phyloP scores from a whole-genome alignment of 129 eudicot species.

The Erigeron canadensis region DNA sequence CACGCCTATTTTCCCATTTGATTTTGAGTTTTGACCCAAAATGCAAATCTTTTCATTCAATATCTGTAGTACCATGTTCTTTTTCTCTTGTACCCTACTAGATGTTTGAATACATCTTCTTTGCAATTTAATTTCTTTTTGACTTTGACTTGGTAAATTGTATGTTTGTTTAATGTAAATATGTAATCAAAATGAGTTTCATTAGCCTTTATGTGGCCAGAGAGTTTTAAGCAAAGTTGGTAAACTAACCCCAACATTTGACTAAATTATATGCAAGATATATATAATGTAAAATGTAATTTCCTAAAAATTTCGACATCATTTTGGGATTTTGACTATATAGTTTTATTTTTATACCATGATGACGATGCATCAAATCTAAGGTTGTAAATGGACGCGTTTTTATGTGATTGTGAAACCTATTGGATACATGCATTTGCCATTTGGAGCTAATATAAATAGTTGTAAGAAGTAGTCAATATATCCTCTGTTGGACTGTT shows the following conservation, averaged over 20 bases:
- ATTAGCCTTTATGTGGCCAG: conserved; percentile 12
- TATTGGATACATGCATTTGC: background rate
- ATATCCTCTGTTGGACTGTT: too few relatives aligned
- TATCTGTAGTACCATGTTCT: conserved; percentile 25
- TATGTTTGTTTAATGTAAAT: background rate
- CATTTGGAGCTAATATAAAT: background rate
- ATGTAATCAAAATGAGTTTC: too few relatives aligned
- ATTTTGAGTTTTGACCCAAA: conserved; percentile 37
- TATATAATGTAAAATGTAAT: too few relatives aligned
- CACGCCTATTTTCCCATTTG: conserved; percentile 6
- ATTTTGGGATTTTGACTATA: too few relatives aligned
- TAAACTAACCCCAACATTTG: conserved; percentile 18
- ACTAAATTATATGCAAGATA: background rate
- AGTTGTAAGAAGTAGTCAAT: background rate
- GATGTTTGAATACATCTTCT: conserved; percentile 11
- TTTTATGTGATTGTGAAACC: background rate
- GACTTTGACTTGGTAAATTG: conserved; percentile 25
- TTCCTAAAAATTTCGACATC: too few relatives aligned
- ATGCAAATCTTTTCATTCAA: background rate
- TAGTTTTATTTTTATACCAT: too few relatives aligned
- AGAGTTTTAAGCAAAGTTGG: conserved; percentile 11
- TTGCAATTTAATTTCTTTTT: conserved; percentile 17
- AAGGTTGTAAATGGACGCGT: background rate
- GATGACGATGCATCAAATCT: background rate
- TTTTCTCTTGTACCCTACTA: conserved; percentile 19